Evolutionary conservation across 352 stramenopile genomes (phyloP), one percentile per base, ranked within the genome.

Genomic region (Pythium oligandrum): DNA sequence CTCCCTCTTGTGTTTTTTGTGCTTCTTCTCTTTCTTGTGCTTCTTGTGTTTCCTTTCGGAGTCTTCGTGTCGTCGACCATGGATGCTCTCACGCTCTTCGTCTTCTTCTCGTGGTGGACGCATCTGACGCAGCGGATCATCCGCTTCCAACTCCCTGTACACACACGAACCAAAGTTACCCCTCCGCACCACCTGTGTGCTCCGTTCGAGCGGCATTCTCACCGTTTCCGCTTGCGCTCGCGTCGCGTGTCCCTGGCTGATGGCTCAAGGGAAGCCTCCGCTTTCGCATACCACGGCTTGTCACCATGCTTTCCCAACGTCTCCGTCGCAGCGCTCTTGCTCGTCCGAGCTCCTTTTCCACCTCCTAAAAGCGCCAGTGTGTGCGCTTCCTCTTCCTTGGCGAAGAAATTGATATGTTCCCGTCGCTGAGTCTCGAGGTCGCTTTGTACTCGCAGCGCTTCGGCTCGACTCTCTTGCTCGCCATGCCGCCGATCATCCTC

Each of bases 321-420:
- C 33, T 60, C 54, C 11, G 2, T 43, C 32, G 34, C 36, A 8
- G 54, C 38, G 32, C 10, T 33, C 7, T 38, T 10, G 1, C 30
- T 43, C 3, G 4, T 34, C 1, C 7, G 9, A 33, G 26, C 32
- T 8, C 11, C 30, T 7, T 51, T 53, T 31, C 36, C 59, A 6
- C 50, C 55, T 36, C 46, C 26, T 12, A 68, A 55, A 51, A 68
- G 51, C 37, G 60, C 60, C 34, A 42, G 36, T 34, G 60, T 63
- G 44, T 68, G 60, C 39, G 54, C 54, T n/a, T 60, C 55, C 32
- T 68, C 55, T 38, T 68, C 61, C 43, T 51, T 34, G 30, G 56
- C 10, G 35, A 68, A 68, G 31, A 68, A 68, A 47, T 68, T 64
- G 55, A 68, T 64, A 51, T 68, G 59, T 4, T 26, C 11, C 17